Evolutionary conservation across 805 yeast species (phyloP), one percentile per base, ranked within the genome.

Genomic region (Ogataea saltuana): DNA sequence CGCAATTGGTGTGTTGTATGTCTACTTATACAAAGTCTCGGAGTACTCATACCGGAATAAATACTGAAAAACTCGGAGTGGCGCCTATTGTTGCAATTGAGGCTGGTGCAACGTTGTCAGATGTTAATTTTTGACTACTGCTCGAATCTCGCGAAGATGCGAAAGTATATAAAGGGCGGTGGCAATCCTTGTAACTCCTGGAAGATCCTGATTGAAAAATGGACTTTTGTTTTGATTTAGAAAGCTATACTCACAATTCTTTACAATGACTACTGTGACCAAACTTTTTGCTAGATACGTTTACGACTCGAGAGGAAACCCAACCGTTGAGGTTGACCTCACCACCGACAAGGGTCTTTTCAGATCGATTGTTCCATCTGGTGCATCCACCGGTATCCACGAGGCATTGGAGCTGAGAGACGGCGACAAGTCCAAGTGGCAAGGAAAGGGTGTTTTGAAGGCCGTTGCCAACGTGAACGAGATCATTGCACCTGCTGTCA

Each of bases 241-340:
- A 10, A 22, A 11, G 28, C n/a, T 6, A 12, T 20, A 22, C 21
- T 20, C 15, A 22, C 16, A 17, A 28, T 23, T 22, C n/a, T 11
- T 17, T 11, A 53, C n/a, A 44, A 64, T 64, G 69, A 55, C 65
- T 33, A 85, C 96, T 61, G 80, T 88, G 65, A 71, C 87, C 59
- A 90, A 91, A 75, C 75, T 90, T 62, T 83, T 78, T 73, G 87
- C 98, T 65, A 90, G 99, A 78, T 85, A 82, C 81, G 96, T 91
- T 74, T 91, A 93, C 85, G 99, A 91, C 78, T 91, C 98, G 64
- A 88, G 99, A 78, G 98, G 98, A 76, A 93, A 91, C 84, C 99
- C 99, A 77, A 91, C 99, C 61, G 99, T 93, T 63, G 98, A 93
- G 83, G 98, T 93, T 60, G 98, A 93, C 68, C 66, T 91, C 64